Evolutionary conservation across 1,139 yeast species (phyloP).

Genomic region (Taphrina sp.): DNA sequence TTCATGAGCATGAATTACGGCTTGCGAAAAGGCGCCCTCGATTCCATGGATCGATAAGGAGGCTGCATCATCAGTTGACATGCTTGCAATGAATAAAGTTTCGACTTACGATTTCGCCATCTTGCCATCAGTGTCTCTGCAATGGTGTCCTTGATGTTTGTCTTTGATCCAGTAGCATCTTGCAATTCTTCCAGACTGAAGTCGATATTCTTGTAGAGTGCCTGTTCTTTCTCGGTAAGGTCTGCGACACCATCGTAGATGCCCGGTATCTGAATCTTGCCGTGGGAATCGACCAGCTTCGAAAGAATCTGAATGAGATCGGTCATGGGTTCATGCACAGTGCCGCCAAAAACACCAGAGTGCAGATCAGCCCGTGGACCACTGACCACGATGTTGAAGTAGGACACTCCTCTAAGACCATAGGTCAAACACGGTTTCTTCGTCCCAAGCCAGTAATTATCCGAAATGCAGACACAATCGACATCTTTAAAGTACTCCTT

Average conservation of each 20-base stretch:
- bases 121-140: constrained; percentile 92
- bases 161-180: constrained; percentile 81
- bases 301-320: constrained; percentile 73
- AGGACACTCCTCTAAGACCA: constrained; percentile 95
- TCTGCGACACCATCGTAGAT: constrained; percentile 93
- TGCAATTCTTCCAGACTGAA: constrained; percentile 81
- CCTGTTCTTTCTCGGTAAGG: constrained; percentile 67
- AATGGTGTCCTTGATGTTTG: constrained; percentile 72
- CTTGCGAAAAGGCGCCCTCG: constrained; percentile 86
- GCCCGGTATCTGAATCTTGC: constrained; percentile 84
- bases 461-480: constrained; percentile 93
- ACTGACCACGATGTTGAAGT: constrained; percentile 73
- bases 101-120: constrained; percentile 61
- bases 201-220: constrained; percentile 79
- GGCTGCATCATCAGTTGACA: constrained; percentile 52
- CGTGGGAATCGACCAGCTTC: constrained; percentile 66
- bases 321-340: constrained; percentile 95
- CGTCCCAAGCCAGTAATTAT: constrained; percentile 98
- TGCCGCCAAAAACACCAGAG: constrained; percentile 98
- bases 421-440: constrained; percentile 93
- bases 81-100: neutral
- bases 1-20: neutral
- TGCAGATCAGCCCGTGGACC: constrained; percentile 96
- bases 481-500: constrained; percentile 74
- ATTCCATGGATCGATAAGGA: constrained; percentile 93